phyloP scores from a whole-genome alignment of 1,284 basidiomycete genomes.

The Takashimella koratensis region DNA sequence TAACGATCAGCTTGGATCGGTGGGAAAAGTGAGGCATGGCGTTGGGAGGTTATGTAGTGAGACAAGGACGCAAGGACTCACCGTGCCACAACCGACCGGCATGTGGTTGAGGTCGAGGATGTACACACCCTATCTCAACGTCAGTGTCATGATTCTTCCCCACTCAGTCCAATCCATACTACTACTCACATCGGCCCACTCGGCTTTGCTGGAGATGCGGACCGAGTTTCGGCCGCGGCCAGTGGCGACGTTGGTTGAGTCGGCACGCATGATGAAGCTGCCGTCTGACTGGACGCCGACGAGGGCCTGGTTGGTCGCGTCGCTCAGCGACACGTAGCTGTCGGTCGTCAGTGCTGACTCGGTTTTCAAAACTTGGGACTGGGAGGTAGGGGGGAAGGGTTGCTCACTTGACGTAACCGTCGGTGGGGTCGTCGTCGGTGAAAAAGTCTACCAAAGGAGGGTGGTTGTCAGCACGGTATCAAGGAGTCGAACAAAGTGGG shows the following conservation, averaged over 20 bases:
- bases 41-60: neutral
- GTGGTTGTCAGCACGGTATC: too few species aligned
- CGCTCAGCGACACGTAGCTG: constrained; percentile 38
- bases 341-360: constrained; percentile 8
- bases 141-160: neutral
- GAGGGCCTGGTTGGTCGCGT: constrained; percentile 22
- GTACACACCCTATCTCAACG: constrained; percentile 28
- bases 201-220: constrained; percentile 37
- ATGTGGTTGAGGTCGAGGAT: constrained; percentile 47
- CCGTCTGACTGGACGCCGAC: constrained; percentile 20
- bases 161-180: neutral
- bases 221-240: constrained; percentile 56
- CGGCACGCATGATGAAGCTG: constrained; percentile 31
- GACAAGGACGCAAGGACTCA: constrained; percentile 12
- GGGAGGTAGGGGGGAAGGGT: too few species aligned
- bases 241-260: constrained; percentile 31
- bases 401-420: constrained; percentile 37
- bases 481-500: too few species aligned
- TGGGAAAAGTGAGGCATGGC: neutral
- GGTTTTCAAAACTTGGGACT: too few species aligned
- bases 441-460: constrained; percentile 28
- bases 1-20: too few species aligned
- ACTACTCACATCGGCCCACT: constrained; percentile 39
- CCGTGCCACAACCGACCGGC: constrained; percentile 46
- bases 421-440: constrained; percentile 38